A percentile compares a stretch with the other conserved stretches of the same genome.
These are phyloP conservation scores for Xanthoconium stramineum DNA, from an alignment of 768 basidiomycete species.

Conservation along the genomic window DNA sequence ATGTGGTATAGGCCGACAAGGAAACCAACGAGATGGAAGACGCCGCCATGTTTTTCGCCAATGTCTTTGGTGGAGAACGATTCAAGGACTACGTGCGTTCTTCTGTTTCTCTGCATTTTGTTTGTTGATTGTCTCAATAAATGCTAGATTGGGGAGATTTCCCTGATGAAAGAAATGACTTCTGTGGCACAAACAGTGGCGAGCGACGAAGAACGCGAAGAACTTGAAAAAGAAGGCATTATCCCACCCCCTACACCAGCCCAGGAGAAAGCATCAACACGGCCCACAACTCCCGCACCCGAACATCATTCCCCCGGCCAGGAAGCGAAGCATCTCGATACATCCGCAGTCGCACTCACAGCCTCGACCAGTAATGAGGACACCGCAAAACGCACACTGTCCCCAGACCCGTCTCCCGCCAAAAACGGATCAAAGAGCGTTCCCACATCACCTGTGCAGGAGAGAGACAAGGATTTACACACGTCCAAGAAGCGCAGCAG, in stretches of 20 bases:
- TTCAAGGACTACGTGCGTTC: constrained; percentile 82
- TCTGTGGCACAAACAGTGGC: constrained; percentile 82
- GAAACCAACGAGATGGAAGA: constrained; percentile 87
- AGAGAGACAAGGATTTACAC: constrained; percentile 40
- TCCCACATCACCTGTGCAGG: constrained; percentile 25
- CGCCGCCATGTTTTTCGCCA: constrained; percentile 91
- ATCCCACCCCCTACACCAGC: constrained; percentile 19
- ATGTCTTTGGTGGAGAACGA: constrained; percentile 93
- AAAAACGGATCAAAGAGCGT: constrained; percentile 22
- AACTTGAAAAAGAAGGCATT: constrained; percentile 71
- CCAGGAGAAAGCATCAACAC: constrained; percentile 14
- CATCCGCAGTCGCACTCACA: constrained; percentile 17
- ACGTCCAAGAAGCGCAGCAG: constrained; percentile 40
- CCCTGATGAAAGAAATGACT: constrained; percentile 92
- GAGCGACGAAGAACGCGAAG: constrained; percentile 89
- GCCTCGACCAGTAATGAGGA: constrained; percentile 19
- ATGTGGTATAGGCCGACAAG: constrained; percentile 55
- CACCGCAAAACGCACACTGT: constrained; percentile 12
- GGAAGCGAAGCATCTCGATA: constrained; percentile 7
- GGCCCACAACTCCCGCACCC: constrained; percentile 16
- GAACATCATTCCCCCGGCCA: constrained; percentile 8
- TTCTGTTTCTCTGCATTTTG: neutral
- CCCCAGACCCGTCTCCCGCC: constrained; percentile 15
- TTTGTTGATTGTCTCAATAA: neutral
- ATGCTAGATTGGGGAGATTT: constrained; percentile 90